Conservation (phyloP, 257 asterid genomes). For the Lithospermum erythrorhizon region DNA sequence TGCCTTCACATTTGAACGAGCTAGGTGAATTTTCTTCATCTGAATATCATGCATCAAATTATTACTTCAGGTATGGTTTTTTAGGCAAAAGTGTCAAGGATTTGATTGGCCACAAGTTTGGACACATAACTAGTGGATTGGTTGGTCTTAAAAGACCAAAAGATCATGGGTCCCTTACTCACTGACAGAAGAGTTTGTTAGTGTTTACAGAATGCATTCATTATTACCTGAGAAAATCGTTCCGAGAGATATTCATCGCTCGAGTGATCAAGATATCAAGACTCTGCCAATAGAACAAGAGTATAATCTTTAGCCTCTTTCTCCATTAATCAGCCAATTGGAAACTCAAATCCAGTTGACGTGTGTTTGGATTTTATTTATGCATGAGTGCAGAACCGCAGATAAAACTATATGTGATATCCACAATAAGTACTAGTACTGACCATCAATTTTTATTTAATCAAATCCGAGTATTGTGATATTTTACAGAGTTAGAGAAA, state of each 20-base stretch:
- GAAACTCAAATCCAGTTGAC: not conserved
- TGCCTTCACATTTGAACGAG: too few relatives aligned
- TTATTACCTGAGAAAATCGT: constrained; percentile 20
- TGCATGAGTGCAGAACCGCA: too few relatives aligned
- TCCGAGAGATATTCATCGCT: constrained; percentile 10
- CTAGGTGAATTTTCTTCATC: too few relatives aligned
- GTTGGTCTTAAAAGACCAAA: constrained; percentile 21
- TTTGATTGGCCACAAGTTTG: constrained; percentile 14
- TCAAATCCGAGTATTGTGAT: not conserved
- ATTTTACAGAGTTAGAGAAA: constrained; percentile 30
- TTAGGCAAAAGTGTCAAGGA: constrained; percentile 28
- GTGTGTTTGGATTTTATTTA: not conserved
- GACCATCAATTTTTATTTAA: not conserved
- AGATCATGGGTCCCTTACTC: constrained; percentile 30
- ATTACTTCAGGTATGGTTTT: constrained; percentile 21
- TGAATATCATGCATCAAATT: not conserved
- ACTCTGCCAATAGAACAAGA: constrained; percentile 21
- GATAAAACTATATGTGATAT: too few relatives aligned
- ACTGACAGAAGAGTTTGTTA: constrained; percentile 25
- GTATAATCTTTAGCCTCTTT: constrained; percentile 7
- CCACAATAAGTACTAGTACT: too few relatives aligned
- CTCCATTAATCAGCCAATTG: not conserved
- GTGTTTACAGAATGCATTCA: constrained; percentile 25
- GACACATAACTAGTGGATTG: constrained; percentile 24
- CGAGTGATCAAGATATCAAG: constrained; percentile 13